A percentile compares a stretch with the other conserved stretches of the same genome.
phyloP scores from a whole-genome alignment of 495 filamentous ascomycete species.

The Podospora pseudocomata region DNA sequence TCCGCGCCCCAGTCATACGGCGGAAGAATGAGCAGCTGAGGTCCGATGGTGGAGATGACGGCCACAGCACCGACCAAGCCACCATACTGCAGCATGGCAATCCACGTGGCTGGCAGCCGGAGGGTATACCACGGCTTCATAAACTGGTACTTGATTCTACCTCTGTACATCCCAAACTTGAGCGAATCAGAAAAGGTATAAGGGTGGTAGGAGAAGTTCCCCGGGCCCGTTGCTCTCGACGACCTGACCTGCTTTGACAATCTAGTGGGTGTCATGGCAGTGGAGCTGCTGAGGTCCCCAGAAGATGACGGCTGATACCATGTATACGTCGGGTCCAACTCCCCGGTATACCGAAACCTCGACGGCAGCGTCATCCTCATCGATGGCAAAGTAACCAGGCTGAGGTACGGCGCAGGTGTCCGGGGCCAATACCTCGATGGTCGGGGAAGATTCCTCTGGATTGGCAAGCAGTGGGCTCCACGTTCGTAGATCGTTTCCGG shows the following conservation, averaged over 20 bases:
- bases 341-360: conserved; percentile 18
- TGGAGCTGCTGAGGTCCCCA: conserved; percentile 12
- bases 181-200: conserved; percentile 28
- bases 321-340: conserved; percentile 10
- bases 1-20: conserved; percentile 31
- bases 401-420: conserved; percentile 22
- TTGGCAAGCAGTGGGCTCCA: conserved; percentile 16
- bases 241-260: conserved; percentile 13
- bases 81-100: conserved; percentile 32
- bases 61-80: conserved; percentile 26
- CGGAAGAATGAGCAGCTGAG: conserved; percentile 18
- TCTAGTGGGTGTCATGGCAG: background rate
- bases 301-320: conserved; percentile 24
- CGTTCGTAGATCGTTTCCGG: conserved; percentile 55
- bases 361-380: conserved; percentile 29
- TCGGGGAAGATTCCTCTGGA: conserved; percentile 20
- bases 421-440: conserved; percentile 16
- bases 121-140: conserved; percentile 28
- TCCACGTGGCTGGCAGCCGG: conserved; percentile 25
- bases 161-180: conserved; percentile 18
- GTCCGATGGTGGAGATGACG: conserved; percentile 31
- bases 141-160: conserved; percentile 24
- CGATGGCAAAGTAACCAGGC: conserved; percentile 24
- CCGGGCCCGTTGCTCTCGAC: conserved; percentile 6
- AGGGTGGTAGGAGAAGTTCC: conserved; percentile 7